Conservation (phyloP, 73 alveolate genomes). For the Uronychia setigera region DNA sequence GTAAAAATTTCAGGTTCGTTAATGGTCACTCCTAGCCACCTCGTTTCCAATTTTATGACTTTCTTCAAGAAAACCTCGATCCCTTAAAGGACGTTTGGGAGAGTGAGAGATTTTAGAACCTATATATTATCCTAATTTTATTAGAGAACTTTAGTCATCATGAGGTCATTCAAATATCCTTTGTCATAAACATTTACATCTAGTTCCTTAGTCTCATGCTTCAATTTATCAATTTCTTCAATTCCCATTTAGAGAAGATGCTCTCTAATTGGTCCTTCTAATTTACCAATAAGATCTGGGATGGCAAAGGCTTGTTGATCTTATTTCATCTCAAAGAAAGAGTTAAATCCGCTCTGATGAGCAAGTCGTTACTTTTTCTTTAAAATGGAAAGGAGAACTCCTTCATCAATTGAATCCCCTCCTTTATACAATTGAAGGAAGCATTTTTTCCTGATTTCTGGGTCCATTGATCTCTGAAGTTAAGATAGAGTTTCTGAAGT, state of each 20-base stretch:
- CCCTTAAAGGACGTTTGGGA: constrained; percentile 44
- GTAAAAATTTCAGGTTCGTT: constrained; percentile 29
- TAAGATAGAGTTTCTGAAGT: neutral
- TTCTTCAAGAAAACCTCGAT: neutral
- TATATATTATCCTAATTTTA: constrained; percentile 7
- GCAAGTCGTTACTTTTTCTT: too few species aligned
- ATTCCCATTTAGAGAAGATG: neutral
- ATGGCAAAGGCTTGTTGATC: neutral
- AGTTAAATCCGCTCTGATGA: too few species aligned
- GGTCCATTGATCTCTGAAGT: neutral
- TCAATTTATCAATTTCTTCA: constrained; percentile 11
- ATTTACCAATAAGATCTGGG: neutral
- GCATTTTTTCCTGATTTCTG: neutral
- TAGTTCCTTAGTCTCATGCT: constrained; percentile 10
- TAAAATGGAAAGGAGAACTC: neutral
- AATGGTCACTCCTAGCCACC: neutral
- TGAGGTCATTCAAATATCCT: constrained; percentile 9
- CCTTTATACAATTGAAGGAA: neutral
- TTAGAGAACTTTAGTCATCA: neutral
- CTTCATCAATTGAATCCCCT: neutral
- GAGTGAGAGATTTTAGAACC: constrained; percentile 40
- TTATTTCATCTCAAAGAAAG: constrained; percentile 9
- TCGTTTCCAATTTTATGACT: neutral
- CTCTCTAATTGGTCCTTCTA: neutral
- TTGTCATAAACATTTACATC: constrained; percentile 17